Base-by-base conservation (phyloP, 495 filamentous ascomycete genomes). In the Penicillium subrubescens region DNA sequence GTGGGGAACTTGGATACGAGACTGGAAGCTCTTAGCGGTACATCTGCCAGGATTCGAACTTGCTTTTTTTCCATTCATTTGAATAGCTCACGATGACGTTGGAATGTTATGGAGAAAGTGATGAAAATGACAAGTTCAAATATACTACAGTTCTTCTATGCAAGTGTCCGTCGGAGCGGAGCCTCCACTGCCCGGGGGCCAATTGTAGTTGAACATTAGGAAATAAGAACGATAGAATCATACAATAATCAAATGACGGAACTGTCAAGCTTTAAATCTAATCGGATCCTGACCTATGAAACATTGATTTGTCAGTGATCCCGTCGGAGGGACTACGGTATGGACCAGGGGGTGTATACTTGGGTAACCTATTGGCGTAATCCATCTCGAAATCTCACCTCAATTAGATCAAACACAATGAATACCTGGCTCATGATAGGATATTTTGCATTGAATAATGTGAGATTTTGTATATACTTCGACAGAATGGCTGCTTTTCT, bases 1-100 rank as follows among this genome's bases (percentile, higher is more conserved):
- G 68, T 60, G 68, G 65, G 58, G 65, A 41, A 35, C 19, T 5
- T 23, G n/a, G 12, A 27, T 52, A 29, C 48, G 25, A 52, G 48
- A 8, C 5, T 10, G 23, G 48, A 52, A 31, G 48, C 27, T 27
- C 23, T 31, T 31, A 10, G 27, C 48, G 48, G 25, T 12, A 25
- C 8, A 7, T 46, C n/a, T 44, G 23, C 21, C 44, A 48, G 4
- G 44, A 2, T 6, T 11, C 11, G 44, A 23, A 12, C 21, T 48
- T 48, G 44, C 8, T 48, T 25, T 48, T 48, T 10, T 11, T 10
- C 6, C 41, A 8, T 35, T 8, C 7, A 35, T 11, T 35, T 8
- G 35, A 37, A 37, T 12, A 11, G 12, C 35, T 37, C 25, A 27
- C 25, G 25, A 4, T 27, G 25, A 27, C 25, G 25, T 27, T 27